Conservation (phyloP, 73 alveolate genomes). For the Stentor coeruleus region DNA sequence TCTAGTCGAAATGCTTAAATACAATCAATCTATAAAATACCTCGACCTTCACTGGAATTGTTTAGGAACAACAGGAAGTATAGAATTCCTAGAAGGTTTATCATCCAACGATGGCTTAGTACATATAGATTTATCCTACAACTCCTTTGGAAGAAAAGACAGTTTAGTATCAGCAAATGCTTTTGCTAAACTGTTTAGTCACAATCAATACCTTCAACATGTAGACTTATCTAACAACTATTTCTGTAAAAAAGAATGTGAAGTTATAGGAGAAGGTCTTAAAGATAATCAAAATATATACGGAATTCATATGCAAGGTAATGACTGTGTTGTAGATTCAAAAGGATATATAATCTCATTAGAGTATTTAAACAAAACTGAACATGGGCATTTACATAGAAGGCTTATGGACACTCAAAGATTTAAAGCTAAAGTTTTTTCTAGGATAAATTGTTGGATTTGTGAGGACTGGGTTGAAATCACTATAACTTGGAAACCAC, state of each 20-base stretch:
- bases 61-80: not conserved
- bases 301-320: not conserved
- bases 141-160: slow-evolving; percentile 6
- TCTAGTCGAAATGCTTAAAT: not conserved
- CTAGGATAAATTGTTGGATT: slow-evolving; percentile 11
- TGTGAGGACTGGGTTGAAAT: slow-evolving; percentile 22
- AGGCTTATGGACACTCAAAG: not conserved
- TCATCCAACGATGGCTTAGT: not conserved
- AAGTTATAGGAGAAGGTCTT: not conserved
- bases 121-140: slow-evolving; percentile 15
- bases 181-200: not conserved
- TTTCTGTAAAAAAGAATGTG: not conserved
- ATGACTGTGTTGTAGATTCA: not conserved
- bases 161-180: not conserved
- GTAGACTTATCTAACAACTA: slow-evolving; percentile 15
- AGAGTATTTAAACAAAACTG: not conserved
- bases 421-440: not conserved
- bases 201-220: not conserved
- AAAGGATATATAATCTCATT: not conserved
- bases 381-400: not conserved
- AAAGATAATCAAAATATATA: not conserved
- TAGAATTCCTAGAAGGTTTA: slow-evolving; percentile 13
- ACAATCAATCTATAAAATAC: not conserved
- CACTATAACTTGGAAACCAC: not conserved
- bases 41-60: slow-evolving; percentile 25